Percentiles rank a stretch among this genome's conserved stretches.
These are phyloP conservation scores for Sisymbrium irio DNA, from an alignment of 345 rosid genomes.

Conservation along the genomic window DNA sequence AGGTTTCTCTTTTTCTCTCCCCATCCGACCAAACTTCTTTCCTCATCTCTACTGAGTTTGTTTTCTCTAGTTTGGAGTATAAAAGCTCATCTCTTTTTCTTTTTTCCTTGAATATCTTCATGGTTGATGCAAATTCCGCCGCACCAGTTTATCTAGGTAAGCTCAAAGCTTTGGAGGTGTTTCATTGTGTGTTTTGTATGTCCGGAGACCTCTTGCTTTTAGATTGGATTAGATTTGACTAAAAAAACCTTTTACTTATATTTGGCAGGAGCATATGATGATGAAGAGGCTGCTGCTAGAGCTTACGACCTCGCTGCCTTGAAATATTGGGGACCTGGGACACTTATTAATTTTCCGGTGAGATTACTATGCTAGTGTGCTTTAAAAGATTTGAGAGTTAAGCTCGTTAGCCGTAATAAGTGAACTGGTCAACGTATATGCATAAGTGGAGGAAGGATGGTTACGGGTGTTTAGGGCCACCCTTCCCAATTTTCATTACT, in stretches of 20 bases:
- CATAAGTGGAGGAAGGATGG: background rate
- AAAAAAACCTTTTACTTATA: slow-evolving; percentile 17
- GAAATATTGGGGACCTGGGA: slow-evolving; percentile 99
- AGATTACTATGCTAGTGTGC: slow-evolving; percentile 17
- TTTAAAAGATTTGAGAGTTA: background rate
- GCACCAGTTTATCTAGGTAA: slow-evolving; percentile 91
- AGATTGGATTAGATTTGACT: background rate
- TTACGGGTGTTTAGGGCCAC: background rate
- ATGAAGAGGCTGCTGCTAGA: slow-evolving; percentile 99
- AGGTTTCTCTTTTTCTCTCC: slow-evolving; percentile 46
- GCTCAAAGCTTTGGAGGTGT: slow-evolving; percentile 20
- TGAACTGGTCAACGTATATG: background rate
- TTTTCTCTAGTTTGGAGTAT: slow-evolving; percentile 8
- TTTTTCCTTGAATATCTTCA: slow-evolving; percentile 29
- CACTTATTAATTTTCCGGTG: slow-evolving; percentile 96
- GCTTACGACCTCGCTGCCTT: slow-evolving; percentile 99
- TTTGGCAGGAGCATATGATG: slow-evolving; percentile 92
- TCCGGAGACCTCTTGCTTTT: background rate
- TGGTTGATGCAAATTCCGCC: slow-evolving; percentile 29
- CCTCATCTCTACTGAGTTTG: background rate
- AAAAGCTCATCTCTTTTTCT: slow-evolving; percentile 38
- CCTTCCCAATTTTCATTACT: background rate
- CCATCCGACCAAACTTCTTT: background rate
- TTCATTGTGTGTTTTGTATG: slow-evolving; percentile 13
- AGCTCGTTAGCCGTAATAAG: background rate